A percentile compares a stretch with the other conserved stretches of the same genome.
Conservation (phyloP, 192 early-diverging fungal species). For the Coemansia sp. region DNA sequence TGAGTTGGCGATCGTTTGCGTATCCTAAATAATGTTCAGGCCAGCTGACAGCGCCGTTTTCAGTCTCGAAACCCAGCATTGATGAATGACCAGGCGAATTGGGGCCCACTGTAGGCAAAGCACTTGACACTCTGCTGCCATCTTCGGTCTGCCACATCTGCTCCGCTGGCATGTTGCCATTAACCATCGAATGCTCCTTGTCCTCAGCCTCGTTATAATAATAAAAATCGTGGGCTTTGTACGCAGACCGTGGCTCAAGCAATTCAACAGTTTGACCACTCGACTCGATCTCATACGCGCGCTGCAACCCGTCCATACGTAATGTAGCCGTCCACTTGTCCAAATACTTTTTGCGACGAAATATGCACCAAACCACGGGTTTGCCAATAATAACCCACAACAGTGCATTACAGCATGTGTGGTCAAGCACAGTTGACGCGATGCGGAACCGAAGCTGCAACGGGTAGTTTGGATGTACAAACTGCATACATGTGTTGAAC, state of each 20-base stretch:
- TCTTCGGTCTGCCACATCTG: not conserved
- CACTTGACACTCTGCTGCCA: not conserved
- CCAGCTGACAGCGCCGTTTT: not conserved
- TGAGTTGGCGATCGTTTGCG: not conserved
- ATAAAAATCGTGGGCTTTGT: not conserved
- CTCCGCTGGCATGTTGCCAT: not conserved
- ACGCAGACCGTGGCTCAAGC: not conserved
- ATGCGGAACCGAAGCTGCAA: conserved; percentile 17
- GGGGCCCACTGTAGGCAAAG: not conserved
- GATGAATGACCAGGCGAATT: not conserved
- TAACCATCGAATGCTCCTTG: not conserved
- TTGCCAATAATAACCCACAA: conserved; percentile 35
- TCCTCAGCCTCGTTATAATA: not conserved
- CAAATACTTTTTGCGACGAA: conserved; percentile 24
- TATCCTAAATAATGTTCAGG: not conserved
- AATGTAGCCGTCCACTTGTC: conserved; percentile 16
- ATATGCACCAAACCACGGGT: conserved; percentile 18
- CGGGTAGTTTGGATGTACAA: conserved; percentile 20
- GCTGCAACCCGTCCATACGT: conserved; percentile 25
- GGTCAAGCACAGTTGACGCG: conserved; percentile 14
- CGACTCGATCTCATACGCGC: conserved; percentile 18
- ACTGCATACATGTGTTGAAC: conserved; percentile 17
- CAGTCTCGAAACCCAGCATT: not conserved
- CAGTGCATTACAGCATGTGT: conserved; percentile 12
- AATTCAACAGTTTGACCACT: not conserved